Evolutionary conservation across 192 early-diverging fungal species (phyloP).

Genomic region (Paraglomus brasilianum): DNA sequence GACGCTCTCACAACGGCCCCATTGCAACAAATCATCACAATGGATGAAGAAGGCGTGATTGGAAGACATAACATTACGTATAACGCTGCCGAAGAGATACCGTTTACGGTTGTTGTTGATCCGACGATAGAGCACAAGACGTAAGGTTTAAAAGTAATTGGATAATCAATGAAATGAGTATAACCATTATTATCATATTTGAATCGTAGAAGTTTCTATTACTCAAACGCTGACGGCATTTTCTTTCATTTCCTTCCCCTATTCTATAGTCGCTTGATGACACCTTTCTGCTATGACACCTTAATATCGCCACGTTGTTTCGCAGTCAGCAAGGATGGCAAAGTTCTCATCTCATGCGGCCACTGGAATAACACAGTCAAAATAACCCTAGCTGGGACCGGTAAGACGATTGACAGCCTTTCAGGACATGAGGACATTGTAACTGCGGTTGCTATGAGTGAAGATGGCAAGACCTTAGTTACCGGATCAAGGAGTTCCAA

Average conservation of each 20-base stretch:
- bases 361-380: conserved; percentile 31
- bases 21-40: conserved; percentile 21
- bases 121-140: conserved; percentile 19
- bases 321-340: conserved; percentile 28
- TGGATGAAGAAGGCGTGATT: conserved; percentile 28
- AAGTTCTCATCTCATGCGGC: conserved; percentile 24
- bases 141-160: not conserved
- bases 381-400: conserved; percentile 18
- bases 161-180: not conserved
- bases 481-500: conserved; percentile 17
- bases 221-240: no score
- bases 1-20: not conserved
- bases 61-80: conserved; percentile 18
- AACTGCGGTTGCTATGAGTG: conserved; percentile 24
- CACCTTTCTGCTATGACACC: conserved; percentile 19
- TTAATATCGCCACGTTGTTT: conserved; percentile 25
- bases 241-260: no score
- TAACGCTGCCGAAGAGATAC: conserved; percentile 21
- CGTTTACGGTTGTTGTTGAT: conserved; percentile 29
- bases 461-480: conserved; percentile 25
- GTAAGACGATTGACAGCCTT: conserved; percentile 24
- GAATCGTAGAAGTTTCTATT: no score
- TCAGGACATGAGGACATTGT: conserved; percentile 29
- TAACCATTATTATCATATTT: not conserved
- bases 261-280: conserved; percentile 25